Evolutionary conservation across 495 filamentous ascomycete species (phyloP), one percentile per base, ranked within the genome.

Genomic region (Penicillium parvum): DNA sequence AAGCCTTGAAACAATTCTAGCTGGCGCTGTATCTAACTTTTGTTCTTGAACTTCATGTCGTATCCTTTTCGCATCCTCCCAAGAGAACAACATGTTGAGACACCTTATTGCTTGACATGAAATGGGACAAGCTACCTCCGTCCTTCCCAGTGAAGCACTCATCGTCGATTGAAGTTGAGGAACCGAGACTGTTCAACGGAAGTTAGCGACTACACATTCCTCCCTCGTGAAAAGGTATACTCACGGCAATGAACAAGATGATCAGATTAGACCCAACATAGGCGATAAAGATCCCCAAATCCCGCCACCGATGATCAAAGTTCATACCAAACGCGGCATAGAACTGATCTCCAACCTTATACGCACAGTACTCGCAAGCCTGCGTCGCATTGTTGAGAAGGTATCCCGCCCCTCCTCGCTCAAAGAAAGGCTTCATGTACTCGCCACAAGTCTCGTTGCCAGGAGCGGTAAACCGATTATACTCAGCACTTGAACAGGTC

Each of bases 251-350:
- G 52, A 89, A 86, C 30, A 94, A 53, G 40, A 94, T 78, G 14
- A 88, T 74, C 57, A 90, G 55, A 57, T 90, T 91, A 44, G 77
- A 84, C n/a, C 68, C 85, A 34, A 88, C 68, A 53, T 85, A 94
- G 8, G 79, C 81, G 14, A 75, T 37, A 41, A 85, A 82, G 40
- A 92, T 90, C 3, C 87, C 88, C 48, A 90, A 45, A 53, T 94
- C 88, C 27, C 88, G 71, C 86, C 88, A 92, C 9, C 88, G 61
- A 40, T 85, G 60, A 21, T 74, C 69, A 43, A 81, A 94, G 10
- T 52, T 63, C 57, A 90, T 76, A 0, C 73, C 72, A 10, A 92
- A 69, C 0, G 75, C 68, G 30, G 68, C 52, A 40, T 86, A 92
- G 50, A 90, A 92, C 60, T 92, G 71, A 48, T 92, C 83, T 27